Evolutionary conservation across 1,284 basidiomycete genomes (phyloP).

Genomic region (Apiotrichum brassicae): DNA sequence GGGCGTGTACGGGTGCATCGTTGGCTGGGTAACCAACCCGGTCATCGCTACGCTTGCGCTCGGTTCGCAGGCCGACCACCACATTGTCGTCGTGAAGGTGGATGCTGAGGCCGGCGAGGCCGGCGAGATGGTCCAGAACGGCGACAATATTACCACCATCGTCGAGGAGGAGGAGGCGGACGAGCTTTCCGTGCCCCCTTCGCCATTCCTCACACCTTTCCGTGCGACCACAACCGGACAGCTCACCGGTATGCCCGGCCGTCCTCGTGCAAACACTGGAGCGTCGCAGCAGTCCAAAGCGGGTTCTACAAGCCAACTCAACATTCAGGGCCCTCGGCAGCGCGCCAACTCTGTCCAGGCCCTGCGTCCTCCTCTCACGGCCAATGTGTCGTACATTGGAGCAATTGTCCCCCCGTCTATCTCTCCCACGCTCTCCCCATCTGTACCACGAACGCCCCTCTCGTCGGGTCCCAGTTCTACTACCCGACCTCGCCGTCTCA

Average conservation of each 20-base stretch:
- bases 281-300: neutral
- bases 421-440: conserved; percentile 3
- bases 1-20: conserved; percentile 40
- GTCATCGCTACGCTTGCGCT: conserved; percentile 45
- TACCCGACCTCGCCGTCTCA: neutral
- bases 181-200: neutral
- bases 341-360: conserved; percentile 4
- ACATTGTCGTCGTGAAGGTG: conserved; percentile 35
- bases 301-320: neutral
- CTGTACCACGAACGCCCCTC: no score
- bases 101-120: conserved; percentile 11
- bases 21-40: conserved; percentile 47
- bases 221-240: neutral
- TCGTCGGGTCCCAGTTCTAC: conserved; percentile 17
- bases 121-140: neutral
- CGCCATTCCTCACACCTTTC: neutral
- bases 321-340: neutral
- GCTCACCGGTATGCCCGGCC: neutral
- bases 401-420: neutral
- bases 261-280: neutral
- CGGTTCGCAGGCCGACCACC: conserved; percentile 45
- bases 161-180: conserved; percentile 1
- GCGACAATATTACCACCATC: neutral
- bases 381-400: conserved; percentile 27
- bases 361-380: conserved; percentile 32